A percentile compares a stretch with the other conserved stretches of the same genome.
Conservation (phyloP, 2,329 filamentous ascomycete species). For the Tympanopsis confertula region DNA sequence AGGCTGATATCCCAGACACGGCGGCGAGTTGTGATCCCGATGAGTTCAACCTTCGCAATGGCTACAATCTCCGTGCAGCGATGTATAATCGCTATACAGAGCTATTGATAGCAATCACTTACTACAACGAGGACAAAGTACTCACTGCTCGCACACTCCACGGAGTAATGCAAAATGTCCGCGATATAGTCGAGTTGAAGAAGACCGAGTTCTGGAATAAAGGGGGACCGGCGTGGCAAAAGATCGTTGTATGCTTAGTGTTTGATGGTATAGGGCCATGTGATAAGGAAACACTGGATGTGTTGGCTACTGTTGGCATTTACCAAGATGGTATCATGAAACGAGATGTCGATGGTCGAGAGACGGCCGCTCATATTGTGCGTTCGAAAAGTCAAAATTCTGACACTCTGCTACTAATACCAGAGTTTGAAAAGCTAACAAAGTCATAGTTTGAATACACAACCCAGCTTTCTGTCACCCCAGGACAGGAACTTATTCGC, state of each 20-base stretch:
- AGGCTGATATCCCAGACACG: too few species aligned
- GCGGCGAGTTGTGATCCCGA: too few species aligned
- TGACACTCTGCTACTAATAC: too few species aligned
- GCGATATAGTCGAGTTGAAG: conserved; percentile 55
- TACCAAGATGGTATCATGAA: conserved; percentile 63
- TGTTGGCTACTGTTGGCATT: conserved; percentile 52
- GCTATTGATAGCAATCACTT: too few species aligned
- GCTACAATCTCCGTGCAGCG: too few species aligned
- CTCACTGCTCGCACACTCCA: conserved; percentile 57
- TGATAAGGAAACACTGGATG: conserved; percentile 50
- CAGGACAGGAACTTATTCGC: background rate
- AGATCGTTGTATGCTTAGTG: conserved; percentile 61
- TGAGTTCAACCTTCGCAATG: too few species aligned
- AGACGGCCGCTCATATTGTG: conserved; percentile 61
- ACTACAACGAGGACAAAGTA: conserved; percentile 63
- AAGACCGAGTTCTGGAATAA: conserved; percentile 61
- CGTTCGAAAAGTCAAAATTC: too few species aligned
- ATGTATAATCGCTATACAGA: too few species aligned
- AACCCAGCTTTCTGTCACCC: conserved; percentile 23
- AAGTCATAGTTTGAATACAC: conserved; percentile 55
- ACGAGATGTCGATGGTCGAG: conserved; percentile 57
- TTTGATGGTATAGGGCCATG: conserved; percentile 61
- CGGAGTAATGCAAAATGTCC: conserved; percentile 62
- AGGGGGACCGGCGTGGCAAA: conserved; percentile 64
- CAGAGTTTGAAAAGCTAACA: too few species aligned